Evolutionary conservation across 805 yeast species (phyloP), one percentile per base, ranked within the genome.

Genomic region (Cyberlindnera mississippiensis): DNA sequence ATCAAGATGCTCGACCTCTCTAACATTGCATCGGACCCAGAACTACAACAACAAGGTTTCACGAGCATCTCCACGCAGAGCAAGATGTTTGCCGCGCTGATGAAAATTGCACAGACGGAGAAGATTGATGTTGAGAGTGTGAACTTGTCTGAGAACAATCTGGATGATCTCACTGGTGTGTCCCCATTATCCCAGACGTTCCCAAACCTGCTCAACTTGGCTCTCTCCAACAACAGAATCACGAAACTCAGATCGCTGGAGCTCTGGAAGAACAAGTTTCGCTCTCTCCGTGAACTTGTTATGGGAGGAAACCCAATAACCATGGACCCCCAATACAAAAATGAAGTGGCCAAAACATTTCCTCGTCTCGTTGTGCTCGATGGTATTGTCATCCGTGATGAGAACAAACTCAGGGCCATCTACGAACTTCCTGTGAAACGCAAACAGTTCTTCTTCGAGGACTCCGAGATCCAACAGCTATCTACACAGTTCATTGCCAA

Each of bases 61-160:
- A 73, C 76, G 13, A 66, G 80, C 4, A 66, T 75, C 13, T 63
- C 78, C 10, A 78, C 86, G 1, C 73, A 82, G 27, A 73, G 90
- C 12, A 93, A 91, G 62, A 82, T 89, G 74, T 88, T 91, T 61
- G 84, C 88, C 10, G 98, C 98, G 1, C 65, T 93, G 50, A 78
- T 91, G 84, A 85, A 83, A 58, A 63, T 91, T 8, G 96, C 96
- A 1, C 64, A 68, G 4, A 76, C 76, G 40, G 78, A 76, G 20
- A 59, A 61, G 1, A 53, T 64, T 18, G 58, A 58, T 7, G 82
- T 89, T 4, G 82, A 80, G 24, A 81, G 88, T 43, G 76, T 90
- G 7, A 85, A 82, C 60, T 61, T 88, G 28, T 76, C 90, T 16
- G 69, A 69, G 42, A 85, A 93, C 60, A 71, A 72, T 41, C 62